Conservation (phyloP, 306 rosid genomes). For the Trifolium subterraneum region DNA sequence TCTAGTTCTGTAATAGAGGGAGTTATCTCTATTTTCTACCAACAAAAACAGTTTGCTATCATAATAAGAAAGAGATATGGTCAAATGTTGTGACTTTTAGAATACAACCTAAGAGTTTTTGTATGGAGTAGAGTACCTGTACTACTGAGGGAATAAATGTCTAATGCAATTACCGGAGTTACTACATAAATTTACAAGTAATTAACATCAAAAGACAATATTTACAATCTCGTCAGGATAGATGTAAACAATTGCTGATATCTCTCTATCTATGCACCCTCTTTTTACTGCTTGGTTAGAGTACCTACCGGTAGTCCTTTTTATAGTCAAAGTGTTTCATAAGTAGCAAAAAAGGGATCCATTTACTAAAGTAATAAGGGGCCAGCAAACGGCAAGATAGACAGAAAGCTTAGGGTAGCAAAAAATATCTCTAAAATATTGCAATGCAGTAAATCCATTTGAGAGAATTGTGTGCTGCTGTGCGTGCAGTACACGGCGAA, state of each 20-base stretch:
- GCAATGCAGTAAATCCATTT: constrained; percentile 26
- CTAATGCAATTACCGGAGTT: background rate
- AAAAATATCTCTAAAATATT: constrained; percentile 10
- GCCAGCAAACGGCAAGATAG: no score
- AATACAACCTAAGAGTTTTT: constrained; percentile 5
- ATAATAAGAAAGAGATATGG: constrained; percentile 8
- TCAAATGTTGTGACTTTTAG: constrained; percentile 25
- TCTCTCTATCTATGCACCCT: background rate
- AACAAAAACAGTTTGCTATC: background rate
- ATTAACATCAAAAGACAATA: background rate
- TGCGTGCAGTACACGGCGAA: background rate
- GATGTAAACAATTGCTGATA: background rate
- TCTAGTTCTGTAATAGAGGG: background rate
- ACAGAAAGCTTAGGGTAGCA: no score
- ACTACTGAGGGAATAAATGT: constrained; percentile 9
- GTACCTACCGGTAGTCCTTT: no score
- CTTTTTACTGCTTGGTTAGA: no score
- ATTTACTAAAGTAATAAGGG: no score
- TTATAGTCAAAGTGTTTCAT: no score
- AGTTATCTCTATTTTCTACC: background rate
- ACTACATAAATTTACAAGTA: constrained; percentile 10
- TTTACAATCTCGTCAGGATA: constrained; percentile 8
- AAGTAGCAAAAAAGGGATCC: no score
- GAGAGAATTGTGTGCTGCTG: background rate
- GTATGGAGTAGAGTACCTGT: background rate